Conservation (phyloP, 805 yeast species). For the Lachancea mirantina region DNA sequence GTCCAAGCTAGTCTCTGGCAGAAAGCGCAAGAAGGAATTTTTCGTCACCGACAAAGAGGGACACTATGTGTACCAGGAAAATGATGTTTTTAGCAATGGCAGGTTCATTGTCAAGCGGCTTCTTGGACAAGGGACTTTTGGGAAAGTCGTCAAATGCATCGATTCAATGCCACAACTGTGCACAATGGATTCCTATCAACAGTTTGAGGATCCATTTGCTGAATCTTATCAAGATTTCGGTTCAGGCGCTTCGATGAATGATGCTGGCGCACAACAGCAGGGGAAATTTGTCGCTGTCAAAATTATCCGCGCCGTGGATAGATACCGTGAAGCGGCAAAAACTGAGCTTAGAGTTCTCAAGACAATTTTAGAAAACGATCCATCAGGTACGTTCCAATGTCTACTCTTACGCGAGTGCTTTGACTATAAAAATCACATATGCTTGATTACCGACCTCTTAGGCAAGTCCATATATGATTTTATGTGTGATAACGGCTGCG, state of each 20-base stretch:
- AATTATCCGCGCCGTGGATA: slow-evolving; percentile 84
- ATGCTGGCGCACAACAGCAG: slow-evolving; percentile 1
- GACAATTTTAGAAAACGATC: slow-evolving; percentile 27
- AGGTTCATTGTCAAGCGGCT: slow-evolving; percentile 60
- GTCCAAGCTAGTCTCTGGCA: slow-evolving; percentile 8
- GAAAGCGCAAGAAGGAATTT: slow-evolving; percentile 6
- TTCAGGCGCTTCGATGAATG: not conserved
- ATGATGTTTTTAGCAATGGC: slow-evolving; percentile 48
- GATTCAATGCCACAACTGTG: slow-evolving; percentile 39
- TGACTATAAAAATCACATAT: slow-evolving; percentile 88
- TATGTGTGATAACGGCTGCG: slow-evolving; percentile 70
- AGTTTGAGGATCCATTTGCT: slow-evolving; percentile 8
- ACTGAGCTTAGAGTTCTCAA: slow-evolving; percentile 77
- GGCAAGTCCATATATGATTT: slow-evolving; percentile 87
- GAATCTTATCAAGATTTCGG: slow-evolving; percentile 6
- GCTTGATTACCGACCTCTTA: slow-evolving; percentile 83
- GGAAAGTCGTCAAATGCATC: slow-evolving; percentile 91
- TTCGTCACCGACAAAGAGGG: slow-evolving; percentile 55
- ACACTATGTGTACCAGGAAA: slow-evolving; percentile 56
- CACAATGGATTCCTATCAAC: slow-evolving; percentile 1
- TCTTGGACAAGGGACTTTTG: slow-evolving; percentile 95
- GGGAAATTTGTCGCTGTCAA: slow-evolving; percentile 72
- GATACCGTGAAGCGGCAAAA: slow-evolving; percentile 92
- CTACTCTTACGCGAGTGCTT: slow-evolving; percentile 83
- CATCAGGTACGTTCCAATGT: slow-evolving; percentile 62